Evolutionary conservation across 1,284 basidiomycete genomes (phyloP), one percentile per base, ranked within the genome.

Genomic region (Neolentinus lepideus): DNA sequence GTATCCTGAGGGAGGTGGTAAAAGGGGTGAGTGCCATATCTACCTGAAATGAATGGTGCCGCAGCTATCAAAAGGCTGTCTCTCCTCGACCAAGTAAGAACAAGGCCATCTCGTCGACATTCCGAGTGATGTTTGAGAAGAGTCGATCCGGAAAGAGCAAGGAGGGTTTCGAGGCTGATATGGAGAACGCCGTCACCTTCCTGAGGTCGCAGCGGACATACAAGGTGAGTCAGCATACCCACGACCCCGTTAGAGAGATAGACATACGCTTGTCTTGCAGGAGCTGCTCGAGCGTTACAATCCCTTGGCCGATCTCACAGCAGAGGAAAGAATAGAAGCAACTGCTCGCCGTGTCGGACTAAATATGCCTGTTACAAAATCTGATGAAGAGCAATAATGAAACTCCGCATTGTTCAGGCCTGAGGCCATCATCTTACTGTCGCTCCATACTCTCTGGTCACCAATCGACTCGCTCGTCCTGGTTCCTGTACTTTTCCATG

Each of bases 331-430:
- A 57, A 78, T 95, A 56, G 76, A 85, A 59, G 91, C 90, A 1
- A 94, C 94, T 0, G 93, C 93, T 3, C 78, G 86, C 52, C 76
- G 93, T 56, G 94, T 97, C 43, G 94, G 94, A 2, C 73, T 97
- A 51, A 75, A 90, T 61, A 84, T 90, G 81, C 86, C 86, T 16
- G 57, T 56, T 2, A 58, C 58, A 14, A 64, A 64, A 53, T 12
- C 27, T 25, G 47, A 50, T 21, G 47, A 50, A 24, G 47, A 50
- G 27, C 11, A 12, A 25, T 46, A 16, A 25, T 43, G 38, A n/a
- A 21, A n/a, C 16, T 43, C 38, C 38, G 38, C 38, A n/a, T 6
- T 43, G 38, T 43, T 31, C 29, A 31, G 12, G 29, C 29, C 24
- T n/a, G n/a, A n/a, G n/a, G n/a, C n/a, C n/a, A n/a, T n/a, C n/a